A percentile compares a stretch with the other conserved stretches of the same genome.
Conservation (phyloP, 345 rosid species). For the Cardamine resedifolia region DNA sequence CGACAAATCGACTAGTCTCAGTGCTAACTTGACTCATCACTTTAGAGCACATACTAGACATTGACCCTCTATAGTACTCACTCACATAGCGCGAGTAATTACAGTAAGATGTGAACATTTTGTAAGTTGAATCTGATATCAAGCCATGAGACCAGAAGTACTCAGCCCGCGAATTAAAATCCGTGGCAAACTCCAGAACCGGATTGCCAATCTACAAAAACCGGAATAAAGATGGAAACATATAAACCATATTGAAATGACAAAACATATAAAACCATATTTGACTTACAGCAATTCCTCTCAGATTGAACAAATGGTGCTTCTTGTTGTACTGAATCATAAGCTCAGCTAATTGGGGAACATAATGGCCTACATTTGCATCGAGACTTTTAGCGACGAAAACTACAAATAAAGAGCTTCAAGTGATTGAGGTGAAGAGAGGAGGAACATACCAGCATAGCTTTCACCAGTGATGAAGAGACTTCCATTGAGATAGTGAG, state of each 20-base stretch:
- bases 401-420: background rate
- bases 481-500: conserved; percentile 87
- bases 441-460: conserved; percentile 68
- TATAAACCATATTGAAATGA: background rate
- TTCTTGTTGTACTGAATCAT: conserved; percentile 78
- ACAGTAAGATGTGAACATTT: conserved; percentile 79
- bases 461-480: conserved; percentile 93
- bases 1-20: conserved; percentile 89
- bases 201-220: conserved; percentile 85
- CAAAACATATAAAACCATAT: background rate
- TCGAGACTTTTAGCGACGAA: background rate
- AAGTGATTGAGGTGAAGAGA: background rate
- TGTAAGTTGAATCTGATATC: conserved; percentile 86
- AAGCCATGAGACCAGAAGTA: conserved; percentile 98
- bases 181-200: conserved; percentile 78
- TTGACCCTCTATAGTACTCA: conserved; percentile 75
- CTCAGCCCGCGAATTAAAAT: conserved; percentile 92
- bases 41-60: conserved; percentile 74
- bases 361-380: conserved; percentile 68
- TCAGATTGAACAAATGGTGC: conserved; percentile 71
- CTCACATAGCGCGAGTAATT: conserved; percentile 89
- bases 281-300: conserved; percentile 87
- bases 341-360: conserved; percentile 88
- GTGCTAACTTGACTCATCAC: conserved; percentile 79
- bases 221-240: background rate